Evolutionary conservation across 768 basidiomycete genomes (phyloP), one percentile per base, ranked within the genome.

Genomic region (Pleurotus tuber-regium): DNA sequence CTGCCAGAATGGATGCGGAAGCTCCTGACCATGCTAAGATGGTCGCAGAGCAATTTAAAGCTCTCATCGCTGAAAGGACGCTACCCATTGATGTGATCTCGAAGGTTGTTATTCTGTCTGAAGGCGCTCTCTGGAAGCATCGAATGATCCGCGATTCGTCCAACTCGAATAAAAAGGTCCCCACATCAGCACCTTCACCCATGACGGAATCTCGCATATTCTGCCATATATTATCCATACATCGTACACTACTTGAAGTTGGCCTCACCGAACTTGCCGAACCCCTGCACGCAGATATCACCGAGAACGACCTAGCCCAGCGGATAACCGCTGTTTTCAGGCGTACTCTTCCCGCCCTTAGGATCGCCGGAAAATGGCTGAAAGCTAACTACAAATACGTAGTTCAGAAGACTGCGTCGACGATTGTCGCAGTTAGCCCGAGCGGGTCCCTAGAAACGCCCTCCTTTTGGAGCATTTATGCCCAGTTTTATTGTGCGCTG

Each of bases 301-400:
- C 71, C 23, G 78, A 82, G 54, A 67, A 75, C 30, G 83, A 86
- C 62, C 73, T 92, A 10, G 89, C 89, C 4, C 86, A 88, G 65
- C 77, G 79, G 19, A 97, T 99, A 61, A 88, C 89, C 1, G 94
- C 94, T 1, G 78, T 80, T 10, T 87, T 98, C 54, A 77, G 96
- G 42, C 79, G 97, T 24, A 86, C 88, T 4, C 72, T 98, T 4
- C 94, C 94, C 4, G 86, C 91, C 4, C 70, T 98, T 28, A 83
- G 96, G 16, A 85, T 98, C 50, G 83, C 87, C 4, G 86, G 85
- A 61, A 95, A 93, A 64, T 99, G 97, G 97, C 65, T 98, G 10
- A 73, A 78, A 25, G 82, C 82, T 3, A 92, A 98, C 63, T 67
- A 82, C 58, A 81, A 80, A 54, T 89, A 90, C 57, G 62, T 92